Base-by-base conservation (phyloP, 805 yeast genomes). In the Scheffersomyces amazonensis region DNA sequence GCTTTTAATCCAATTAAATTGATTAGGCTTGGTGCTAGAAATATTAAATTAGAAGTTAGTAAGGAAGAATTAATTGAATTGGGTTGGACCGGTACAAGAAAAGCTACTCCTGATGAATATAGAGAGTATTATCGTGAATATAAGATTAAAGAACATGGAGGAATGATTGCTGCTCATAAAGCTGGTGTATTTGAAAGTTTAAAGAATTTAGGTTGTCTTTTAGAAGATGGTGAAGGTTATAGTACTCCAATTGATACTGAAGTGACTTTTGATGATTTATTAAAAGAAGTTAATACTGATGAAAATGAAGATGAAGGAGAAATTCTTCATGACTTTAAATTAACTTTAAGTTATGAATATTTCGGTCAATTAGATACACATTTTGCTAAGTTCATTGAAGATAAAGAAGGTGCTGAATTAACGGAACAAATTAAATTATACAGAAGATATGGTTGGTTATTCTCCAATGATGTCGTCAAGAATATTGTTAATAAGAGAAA, bases 31-130 rank as follows among this genome's bases (percentile, higher is more conserved):
- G 35, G 44, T 37, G 41, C 61, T 10, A 50, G 62, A 5, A 54
- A 50, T 11, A 49, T 71, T 33, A 50, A 52, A 36, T 42, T 41
- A 24, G 54, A 60, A n/a, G 53, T 69, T 40, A 66, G 76, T 35
- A 69, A 69, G 43, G 87, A 82, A 13, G 69, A 75, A 41, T 73
- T 90, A 50, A 53, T 80, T 23, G 61, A 63, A 3, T 66, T 90
- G 48, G 98, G 98, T 34, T 93, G 98, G 98, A 88, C 96, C n/a
- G 96, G 96, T 37, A 75, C 93, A 17, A 83, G 81, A 60, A 81
- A 81, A 49, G 83, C 83, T 11, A 73, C 82, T 16, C 65, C 78
- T 19, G 83, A 78, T 28, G 88, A 80, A 46, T 91, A 83, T 73
- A 77, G 76, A 52, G 83, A 80, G 44, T 71, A 65, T 52, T 83